Evolutionary conservation across 2,329 filamentous ascomycete species (phyloP), one percentile per base, ranked within the genome.

Genomic region (Trichoderma atrobrunneum): DNA sequence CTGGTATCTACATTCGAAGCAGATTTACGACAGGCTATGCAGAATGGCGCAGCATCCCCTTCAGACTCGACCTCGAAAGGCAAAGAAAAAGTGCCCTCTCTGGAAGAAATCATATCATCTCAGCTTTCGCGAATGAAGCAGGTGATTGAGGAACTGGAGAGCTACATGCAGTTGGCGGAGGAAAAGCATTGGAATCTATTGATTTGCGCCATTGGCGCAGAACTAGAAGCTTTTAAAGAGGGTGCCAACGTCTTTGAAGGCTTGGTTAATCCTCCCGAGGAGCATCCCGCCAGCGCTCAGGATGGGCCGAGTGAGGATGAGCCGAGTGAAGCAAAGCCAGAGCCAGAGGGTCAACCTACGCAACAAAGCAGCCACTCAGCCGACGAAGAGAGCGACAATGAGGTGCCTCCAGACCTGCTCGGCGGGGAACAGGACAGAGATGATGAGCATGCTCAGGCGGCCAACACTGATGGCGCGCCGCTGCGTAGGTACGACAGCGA

Each of bases 181-280:
- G 82, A 84, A 1, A 87, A 87, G 71, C 85, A 87, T 18, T 95
- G 93, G 92, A 94, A 91, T 71, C 82, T 95, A 18, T 84, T 95
- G 21, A 90, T 94, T 5, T 92, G 89, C 66, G 92, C 92, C 12
- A 89, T 95, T 39, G 91, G 92, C 0, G 92, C 93, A 0, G 93
- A 93, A 78, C 78, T 92, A 1, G 90, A 91, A 72, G 90, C 91
- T 3, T 90, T 93, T 73, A 82, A 82, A 36, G 87, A 91, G 76
- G 90, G 90, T 1, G 85, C 87, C 75, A 80, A 83, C 3, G 83
- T 93, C 56, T 81, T 93, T n/a, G 73, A 76, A 54, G 72, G 72
- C 11, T n/a, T 77, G n/a, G 36, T 74, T 1, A 57, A 67, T 8
- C 48, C 34, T 14, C 61, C 71, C 1, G 73, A 71, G 18, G 61